phyloP scores from a whole-genome alignment of 2,329 filamentous ascomycete genomes.

The Madurella fahalii region DNA sequence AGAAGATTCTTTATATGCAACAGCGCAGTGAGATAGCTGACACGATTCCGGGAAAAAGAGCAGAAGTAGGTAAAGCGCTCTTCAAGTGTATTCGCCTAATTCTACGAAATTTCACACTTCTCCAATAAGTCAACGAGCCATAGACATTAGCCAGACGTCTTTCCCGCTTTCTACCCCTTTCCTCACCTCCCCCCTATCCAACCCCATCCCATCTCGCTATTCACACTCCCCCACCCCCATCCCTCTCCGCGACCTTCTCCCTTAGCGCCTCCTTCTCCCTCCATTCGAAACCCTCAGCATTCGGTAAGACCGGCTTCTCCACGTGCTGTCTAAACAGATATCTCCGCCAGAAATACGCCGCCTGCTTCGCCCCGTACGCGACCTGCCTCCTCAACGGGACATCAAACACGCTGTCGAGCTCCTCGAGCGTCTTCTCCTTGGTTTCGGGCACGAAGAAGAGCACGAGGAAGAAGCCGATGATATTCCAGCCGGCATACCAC shows the following conservation, averaged over 20 bases:
- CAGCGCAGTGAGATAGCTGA: no score
- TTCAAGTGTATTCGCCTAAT: no score
- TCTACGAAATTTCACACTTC: no score
- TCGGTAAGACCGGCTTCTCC: slow-evolving; percentile 13
- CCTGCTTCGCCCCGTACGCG: slow-evolving; percentile 22
- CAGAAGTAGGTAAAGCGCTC: no score
- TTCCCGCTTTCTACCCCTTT: no score
- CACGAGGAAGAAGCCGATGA: slow-evolving; percentile 42
- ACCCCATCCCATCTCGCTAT: neutral
- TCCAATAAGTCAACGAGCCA: no score
- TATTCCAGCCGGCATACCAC: slow-evolving; percentile 48
- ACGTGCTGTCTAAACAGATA: slow-evolving; percentile 9
- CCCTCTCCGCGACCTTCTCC: slow-evolving; percentile 2
- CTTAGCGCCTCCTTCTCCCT: slow-evolving; percentile 11
- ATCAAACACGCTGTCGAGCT: slow-evolving; percentile 36
- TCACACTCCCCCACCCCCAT: slow-evolving; percentile 1
- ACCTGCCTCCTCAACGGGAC: slow-evolving; percentile 26
- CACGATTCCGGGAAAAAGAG: no score
- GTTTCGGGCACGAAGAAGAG: slow-evolving; percentile 38
- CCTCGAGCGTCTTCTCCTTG: slow-evolving; percentile 38
- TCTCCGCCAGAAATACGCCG: slow-evolving; percentile 15
- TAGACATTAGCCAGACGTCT: no score
- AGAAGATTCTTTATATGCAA: no score
- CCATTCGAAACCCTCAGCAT: slow-evolving; percentile 3
- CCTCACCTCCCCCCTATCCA: neutral